phyloP scores from a whole-genome alignment of 2,329 filamentous ascomycete genomes.

The Aspergillus amoenus region DNA sequence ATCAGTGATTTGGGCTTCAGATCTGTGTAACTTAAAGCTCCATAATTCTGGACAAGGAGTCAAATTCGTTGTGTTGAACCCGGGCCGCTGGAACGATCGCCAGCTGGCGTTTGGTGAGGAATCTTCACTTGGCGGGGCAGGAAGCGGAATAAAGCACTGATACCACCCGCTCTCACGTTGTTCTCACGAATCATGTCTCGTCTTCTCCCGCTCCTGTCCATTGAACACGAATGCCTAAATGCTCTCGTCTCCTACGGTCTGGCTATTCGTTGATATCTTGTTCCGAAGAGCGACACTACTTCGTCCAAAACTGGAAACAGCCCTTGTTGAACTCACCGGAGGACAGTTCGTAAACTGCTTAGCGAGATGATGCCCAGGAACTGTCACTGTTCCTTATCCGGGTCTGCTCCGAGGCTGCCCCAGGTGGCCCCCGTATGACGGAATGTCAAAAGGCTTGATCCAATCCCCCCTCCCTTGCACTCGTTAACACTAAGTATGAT shows the following conservation, averaged over 20 bases:
- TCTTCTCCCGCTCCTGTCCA: too few species aligned
- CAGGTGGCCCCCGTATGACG: neutral
- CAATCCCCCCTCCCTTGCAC: neutral
- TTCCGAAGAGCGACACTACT: too few species aligned
- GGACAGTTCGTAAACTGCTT: too few species aligned
- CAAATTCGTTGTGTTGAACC: neutral
- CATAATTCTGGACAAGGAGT: neutral
- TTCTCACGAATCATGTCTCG: neutral
- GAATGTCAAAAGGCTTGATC: neutral
- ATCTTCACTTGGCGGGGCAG: neutral
- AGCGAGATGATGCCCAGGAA: neutral
- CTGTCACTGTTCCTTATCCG: neutral
- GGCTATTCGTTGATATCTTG: too few species aligned
- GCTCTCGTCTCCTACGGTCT: too few species aligned
- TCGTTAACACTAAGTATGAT: neutral
- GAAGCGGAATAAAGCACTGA: neutral
- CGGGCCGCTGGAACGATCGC: neutral
- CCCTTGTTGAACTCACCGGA: too few species aligned
- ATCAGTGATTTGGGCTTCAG: neutral
- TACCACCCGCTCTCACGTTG: neutral
- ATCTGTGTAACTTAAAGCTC: conserved; percentile 1
- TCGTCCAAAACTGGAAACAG: too few species aligned
- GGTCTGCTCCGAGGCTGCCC: neutral
- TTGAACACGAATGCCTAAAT: too few species aligned
- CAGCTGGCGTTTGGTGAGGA: neutral